Percentiles rank a stretch among this genome's conserved stretches.
Conservation (phyloP, 2,329 filamentous ascomycete genomes). For the Cercospora sp. region DNA sequence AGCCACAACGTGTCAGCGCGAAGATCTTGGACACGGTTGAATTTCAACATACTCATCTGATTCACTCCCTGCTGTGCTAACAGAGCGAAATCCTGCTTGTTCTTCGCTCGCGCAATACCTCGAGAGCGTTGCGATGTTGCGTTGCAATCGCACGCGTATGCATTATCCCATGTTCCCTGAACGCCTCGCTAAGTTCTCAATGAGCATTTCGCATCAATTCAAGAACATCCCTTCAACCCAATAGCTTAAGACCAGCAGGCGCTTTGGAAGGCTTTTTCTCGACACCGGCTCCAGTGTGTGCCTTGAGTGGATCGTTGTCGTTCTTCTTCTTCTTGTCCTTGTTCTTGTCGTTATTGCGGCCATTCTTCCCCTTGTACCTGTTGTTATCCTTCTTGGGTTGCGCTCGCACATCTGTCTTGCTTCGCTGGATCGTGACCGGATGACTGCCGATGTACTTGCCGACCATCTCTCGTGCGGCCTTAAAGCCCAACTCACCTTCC, state of each 20-base stretch:
- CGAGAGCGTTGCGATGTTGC: neutral
- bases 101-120: neutral
- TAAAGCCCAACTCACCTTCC: constrained; percentile 94
- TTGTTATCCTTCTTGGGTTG: constrained; percentile 56
- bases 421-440: constrained; percentile 74
- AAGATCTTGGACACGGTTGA: neutral
- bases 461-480: constrained; percentile 96
- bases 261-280: constrained; percentile 37
- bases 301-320: constrained; percentile 37
- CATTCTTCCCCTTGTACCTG: constrained; percentile 50
- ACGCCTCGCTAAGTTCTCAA: constrained; percentile 20
- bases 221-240: constrained; percentile 26
- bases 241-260: constrained; percentile 32
- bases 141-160: neutral
- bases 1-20: constrained; percentile 6
- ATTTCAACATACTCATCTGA: constrained; percentile 18
- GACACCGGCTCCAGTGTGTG: constrained; percentile 39
- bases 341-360: constrained; percentile 50
- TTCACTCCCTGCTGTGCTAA: constrained; percentile 1
- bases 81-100: neutral
- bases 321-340: constrained; percentile 48
- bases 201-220: neutral
- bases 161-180: neutral
- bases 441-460: constrained; percentile 99
- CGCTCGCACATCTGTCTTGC: constrained; percentile 87